Evolutionary conservation across 108 stramenopile species (phyloP).

Genomic region (Cylindrotheca closterium): DNA sequence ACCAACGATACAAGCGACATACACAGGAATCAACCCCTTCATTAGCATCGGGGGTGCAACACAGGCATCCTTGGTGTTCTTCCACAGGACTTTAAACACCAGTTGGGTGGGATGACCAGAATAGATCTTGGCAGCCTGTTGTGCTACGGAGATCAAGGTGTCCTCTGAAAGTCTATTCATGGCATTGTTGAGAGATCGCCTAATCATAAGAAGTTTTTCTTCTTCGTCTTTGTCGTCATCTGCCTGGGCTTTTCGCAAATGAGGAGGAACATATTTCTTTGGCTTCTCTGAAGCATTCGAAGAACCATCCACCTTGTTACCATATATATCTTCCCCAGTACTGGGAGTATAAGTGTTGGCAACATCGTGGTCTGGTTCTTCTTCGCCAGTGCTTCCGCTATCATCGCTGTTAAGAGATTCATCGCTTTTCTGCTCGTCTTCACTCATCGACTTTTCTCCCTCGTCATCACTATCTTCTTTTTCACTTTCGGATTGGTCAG

Average conservation of each 20-base stretch:
- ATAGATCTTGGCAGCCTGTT: slow-evolving; percentile 57
- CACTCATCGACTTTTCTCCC: neutral
- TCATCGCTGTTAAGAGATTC: slow-evolving; percentile 5
- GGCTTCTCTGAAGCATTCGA: slow-evolving; percentile 23
- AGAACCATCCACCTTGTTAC: slow-evolving; percentile 58
- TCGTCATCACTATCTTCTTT: neutral
- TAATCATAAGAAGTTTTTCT: slow-evolving; percentile 36
- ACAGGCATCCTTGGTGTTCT: slow-evolving; percentile 66
- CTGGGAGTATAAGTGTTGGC: slow-evolving; percentile 80
- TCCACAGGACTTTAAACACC: slow-evolving; percentile 75
- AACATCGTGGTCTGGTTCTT: slow-evolving; percentile 54
- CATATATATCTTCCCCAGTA: slow-evolving; percentile 94
- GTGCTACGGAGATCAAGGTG: slow-evolving; percentile 82
- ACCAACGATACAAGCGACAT: slow-evolving; percentile 70
- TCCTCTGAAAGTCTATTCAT: slow-evolving; percentile 92
- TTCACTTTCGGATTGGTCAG: neutral
- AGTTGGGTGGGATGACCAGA: slow-evolving; percentile 48
- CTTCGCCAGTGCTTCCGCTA: neutral
- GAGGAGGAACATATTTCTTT: slow-evolving; percentile 84
- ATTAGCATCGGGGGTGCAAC: slow-evolving; percentile 64
- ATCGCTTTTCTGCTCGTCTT: neutral
- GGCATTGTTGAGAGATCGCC: slow-evolving; percentile 78
- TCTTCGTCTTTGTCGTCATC: slow-evolving; percentile 21
- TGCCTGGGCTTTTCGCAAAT: slow-evolving; percentile 48
- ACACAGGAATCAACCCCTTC: slow-evolving; percentile 82